Evolutionary conservation across 805 yeast genomes (phyloP), one percentile per base, ranked within the genome.

Genomic region (Schizosaccharomyces osmophilus): DNA sequence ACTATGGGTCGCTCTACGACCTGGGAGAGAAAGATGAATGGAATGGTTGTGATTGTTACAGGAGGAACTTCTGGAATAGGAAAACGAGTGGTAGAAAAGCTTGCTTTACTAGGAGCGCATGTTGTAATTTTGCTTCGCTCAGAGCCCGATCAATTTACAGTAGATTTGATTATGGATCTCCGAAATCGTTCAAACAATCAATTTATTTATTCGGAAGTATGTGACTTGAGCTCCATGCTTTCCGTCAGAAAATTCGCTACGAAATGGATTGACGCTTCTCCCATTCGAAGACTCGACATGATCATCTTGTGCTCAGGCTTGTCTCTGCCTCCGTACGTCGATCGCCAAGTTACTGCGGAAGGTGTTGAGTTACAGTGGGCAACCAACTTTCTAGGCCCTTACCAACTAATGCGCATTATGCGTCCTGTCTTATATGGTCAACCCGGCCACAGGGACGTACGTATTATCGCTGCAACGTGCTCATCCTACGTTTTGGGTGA

Each of bases 21-120:
- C 0, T 90, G 96, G 95, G 95, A 87, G 64, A 77, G 97, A 63
- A 89, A 88, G 65, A 72, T 90, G 69, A 95, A 93, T 69, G 97
- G 97, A 1, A 82, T 82, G 67, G 97, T 89, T 4, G 70, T 73
- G 39, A 62, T 72, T 60, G 63, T 72, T 9, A 75, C 75, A 17
- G 98, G 98, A n/a, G 98, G 95, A 1, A 90, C 97, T 0, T 78
- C 94, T 0, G 97, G 97, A 0, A 70, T 87, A 63, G 98, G 98
- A 0, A 84, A 90, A 0, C 78, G 80, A 3, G 78, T 85, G 3
- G 93, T 80, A 0, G 75, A 77, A 45, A 88, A 88, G 41, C 69
- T 93, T 67, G 97, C 97, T 0, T 62, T 65, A 0, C 72, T 80
- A 60, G 98, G 98, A 3, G 97, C 97, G 0, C 97, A 93, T 69